phyloP scores from a whole-genome alignment of 2,329 filamentous ascomycete genomes.

The Trichoderma sp. region DNA sequence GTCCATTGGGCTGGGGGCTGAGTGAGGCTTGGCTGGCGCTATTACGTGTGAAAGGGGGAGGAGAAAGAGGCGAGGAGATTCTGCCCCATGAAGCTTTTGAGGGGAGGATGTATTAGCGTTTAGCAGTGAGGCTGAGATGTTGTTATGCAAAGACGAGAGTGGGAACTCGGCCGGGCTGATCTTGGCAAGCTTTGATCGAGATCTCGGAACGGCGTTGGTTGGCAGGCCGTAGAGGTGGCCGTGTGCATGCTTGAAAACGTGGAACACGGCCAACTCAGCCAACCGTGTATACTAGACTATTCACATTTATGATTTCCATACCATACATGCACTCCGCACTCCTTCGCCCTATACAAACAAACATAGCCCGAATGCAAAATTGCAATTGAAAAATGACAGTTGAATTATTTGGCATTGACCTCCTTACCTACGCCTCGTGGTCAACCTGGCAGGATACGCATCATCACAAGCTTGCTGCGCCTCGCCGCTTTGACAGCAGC shows the following conservation, averaged over 20 bases:
- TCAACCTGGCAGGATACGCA: background rate
- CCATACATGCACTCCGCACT: background rate
- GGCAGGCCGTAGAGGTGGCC: background rate
- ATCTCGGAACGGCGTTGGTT: slow-evolving; percentile 1
- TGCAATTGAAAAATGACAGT: background rate
- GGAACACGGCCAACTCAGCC: background rate
- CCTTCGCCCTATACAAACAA: background rate
- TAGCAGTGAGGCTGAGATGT: background rate
- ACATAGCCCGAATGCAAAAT: background rate
- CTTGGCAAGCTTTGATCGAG: slow-evolving; percentile 9
- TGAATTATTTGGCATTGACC: background rate
- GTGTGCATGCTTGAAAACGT: background rate
- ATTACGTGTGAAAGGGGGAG: slow-evolving; percentile 3
- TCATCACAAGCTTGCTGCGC: slow-evolving; percentile 1
- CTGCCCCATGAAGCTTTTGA: background rate
- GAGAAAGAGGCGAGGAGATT: background rate
- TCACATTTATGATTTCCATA: background rate
- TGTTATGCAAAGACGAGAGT: background rate
- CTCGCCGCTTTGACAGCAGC: slow-evolving; percentile 6
- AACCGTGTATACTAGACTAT: background rate
- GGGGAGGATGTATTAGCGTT: background rate
- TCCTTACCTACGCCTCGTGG: background rate
- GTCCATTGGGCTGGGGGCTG: background rate
- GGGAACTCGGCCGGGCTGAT: background rate
- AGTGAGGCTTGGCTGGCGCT: slow-evolving; percentile 5